A percentile compares a stretch with the other conserved stretches of the same genome.
Evolutionary conservation across 768 basidiomycete genomes (phyloP).

Genomic region (Boletus sensibilis): DNA sequence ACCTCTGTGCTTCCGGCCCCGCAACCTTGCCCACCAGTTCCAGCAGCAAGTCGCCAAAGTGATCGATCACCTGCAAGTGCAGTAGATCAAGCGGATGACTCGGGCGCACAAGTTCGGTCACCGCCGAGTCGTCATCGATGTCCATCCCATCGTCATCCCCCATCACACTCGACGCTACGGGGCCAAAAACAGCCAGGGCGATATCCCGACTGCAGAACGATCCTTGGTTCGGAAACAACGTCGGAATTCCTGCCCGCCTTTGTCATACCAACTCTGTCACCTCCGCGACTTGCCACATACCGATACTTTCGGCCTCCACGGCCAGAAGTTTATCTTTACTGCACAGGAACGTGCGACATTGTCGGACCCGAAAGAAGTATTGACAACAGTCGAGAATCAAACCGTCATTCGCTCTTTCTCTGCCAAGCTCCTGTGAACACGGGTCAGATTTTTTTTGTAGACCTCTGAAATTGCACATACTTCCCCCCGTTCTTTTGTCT

Average conservation of each 20-base stretch:
- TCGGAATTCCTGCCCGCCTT: conserved; percentile 19
- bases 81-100: conserved; percentile 63
- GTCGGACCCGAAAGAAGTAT: conserved; percentile 47
- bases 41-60: conserved; percentile 61
- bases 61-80: conserved; percentile 66
- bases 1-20: conserved; percentile 43
- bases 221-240: conserved; percentile 36
- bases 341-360: conserved; percentile 55
- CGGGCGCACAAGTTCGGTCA: conserved; percentile 39
- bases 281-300: conserved; percentile 32
- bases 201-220: conserved; percentile 51
- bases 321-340: conserved; percentile 70
- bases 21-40: conserved; percentile 57
- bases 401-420: conserved; percentile 58
- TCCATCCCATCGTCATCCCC: conserved; percentile 54
- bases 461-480: conserved; percentile 28
- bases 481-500: conserved; percentile 43
- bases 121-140: conserved; percentile 52
- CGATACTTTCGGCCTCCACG: conserved; percentile 47
- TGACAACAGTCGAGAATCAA: conserved; percentile 75
- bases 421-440: conserved; percentile 19
- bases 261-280: conserved; percentile 14
- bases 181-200: conserved; percentile 45
- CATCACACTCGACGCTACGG: conserved; percentile 31
- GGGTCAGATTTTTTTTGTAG: not conserved